Percentiles rank a stretch among this genome's conserved stretches.
These are phyloP conservation scores for Plasmodium vivax DNA, from an alignment of 169 alveolate species.

Conservation along the genomic window DNA sequence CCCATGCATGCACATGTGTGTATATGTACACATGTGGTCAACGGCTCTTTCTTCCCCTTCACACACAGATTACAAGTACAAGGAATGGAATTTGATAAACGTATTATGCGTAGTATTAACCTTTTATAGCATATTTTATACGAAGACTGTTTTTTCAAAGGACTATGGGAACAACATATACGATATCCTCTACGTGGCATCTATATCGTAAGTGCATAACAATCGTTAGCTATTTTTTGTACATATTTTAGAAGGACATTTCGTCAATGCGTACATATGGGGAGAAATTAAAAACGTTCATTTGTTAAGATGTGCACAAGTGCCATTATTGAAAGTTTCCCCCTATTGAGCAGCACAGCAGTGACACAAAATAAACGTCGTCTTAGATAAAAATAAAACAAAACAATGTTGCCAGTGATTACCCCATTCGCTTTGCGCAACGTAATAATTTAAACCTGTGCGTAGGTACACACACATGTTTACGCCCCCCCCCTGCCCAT, in stretches of 20 bases:
- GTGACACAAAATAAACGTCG: background rate
- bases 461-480: background rate
- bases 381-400: background rate
- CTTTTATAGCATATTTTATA: conserved; percentile 64
- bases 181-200: conserved; percentile 61
- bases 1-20: background rate
- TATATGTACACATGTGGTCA: background rate
- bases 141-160: conserved; percentile 66
- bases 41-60: background rate
- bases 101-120: conserved; percentile 60
- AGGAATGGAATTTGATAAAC: conserved; percentile 66
- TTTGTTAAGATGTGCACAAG: background rate
- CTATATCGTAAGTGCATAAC: conserved; percentile 58
- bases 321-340: background rate
- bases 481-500: background rate
- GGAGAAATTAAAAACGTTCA: background rate
- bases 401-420: background rate
- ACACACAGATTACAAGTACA: conserved; percentile 47
- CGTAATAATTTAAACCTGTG: background rate
- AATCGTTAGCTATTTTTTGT: conserved; percentile 7
- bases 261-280: background rate
- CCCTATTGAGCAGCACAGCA: background rate
- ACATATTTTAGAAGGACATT: background rate
- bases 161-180: conserved; percentile 70
- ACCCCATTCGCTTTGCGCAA: background rate